phyloP scores from a whole-genome alignment of 2,329 filamentous ascomycete species.

The Sporothrix humicola region DNA sequence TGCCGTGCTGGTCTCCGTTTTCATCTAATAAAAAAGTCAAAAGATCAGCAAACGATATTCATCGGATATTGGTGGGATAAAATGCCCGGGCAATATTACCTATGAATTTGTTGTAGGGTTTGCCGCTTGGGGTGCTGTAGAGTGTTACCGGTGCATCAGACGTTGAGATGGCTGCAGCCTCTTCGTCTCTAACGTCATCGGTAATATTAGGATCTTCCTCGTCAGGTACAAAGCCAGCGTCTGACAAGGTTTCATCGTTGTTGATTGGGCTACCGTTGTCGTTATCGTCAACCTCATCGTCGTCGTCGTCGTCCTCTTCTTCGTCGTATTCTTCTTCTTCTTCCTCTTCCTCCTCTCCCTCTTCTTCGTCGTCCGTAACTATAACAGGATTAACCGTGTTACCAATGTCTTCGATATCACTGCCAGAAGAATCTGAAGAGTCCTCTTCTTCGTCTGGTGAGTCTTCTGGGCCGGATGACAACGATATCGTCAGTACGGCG shows the following conservation, averaged over 20 bases:
- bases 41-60: no score
- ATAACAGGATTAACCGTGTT: no score
- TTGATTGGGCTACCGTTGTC: no score
- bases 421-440: background rate
- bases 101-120: conserved; percentile 22
- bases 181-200: background rate
- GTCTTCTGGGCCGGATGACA: background rate
- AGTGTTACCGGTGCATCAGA: background rate
- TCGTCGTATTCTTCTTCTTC: background rate
- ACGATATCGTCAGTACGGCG: background rate
- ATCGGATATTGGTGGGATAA: no score
- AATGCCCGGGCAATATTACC: background rate
- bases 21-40: background rate
- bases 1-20: background rate
- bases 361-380: background rate
- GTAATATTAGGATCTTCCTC: background rate
- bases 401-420: background rate
- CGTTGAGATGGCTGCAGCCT: background rate
- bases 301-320: background rate
- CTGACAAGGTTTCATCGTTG: no score
- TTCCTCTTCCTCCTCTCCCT: background rate
- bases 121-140: background rate
- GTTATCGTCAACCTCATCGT: background rate
- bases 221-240: no score
- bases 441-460: background rate